A percentile compares a stretch with the other conserved stretches of the same genome.
phyloP scores from a whole-genome alignment of 2,329 filamentous ascomycete genomes.

The Plectosphaerella plurivora region DNA sequence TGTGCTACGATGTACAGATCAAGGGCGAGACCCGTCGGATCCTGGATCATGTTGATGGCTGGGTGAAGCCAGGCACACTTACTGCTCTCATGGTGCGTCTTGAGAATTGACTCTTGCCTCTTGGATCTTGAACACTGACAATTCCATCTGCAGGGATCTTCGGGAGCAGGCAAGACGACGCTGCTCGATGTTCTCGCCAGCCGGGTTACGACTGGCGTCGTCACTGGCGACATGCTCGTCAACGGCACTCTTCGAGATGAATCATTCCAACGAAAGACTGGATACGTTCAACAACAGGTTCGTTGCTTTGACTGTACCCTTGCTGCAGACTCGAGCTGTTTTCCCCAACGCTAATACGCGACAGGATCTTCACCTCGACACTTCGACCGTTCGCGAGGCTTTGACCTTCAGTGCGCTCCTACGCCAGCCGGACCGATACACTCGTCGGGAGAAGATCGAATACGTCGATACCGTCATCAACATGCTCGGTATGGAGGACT shows the following conservation, averaged over 20 bases:
- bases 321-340: no score
- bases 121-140: not conserved
- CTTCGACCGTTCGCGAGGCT: conserved; percentile 63
- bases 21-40: conserved; percentile 61
- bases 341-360: no score
- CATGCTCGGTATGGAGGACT: conserved; percentile 46
- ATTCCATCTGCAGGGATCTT: conserved; percentile 43
- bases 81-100: conserved; percentile 65
- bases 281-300: conserved; percentile 64
- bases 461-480: conserved; percentile 22
- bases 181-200: conserved; percentile 70
- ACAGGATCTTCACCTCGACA: conserved; percentile 59
- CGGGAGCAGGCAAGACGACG: conserved; percentile 72
- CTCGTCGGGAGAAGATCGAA: conserved; percentile 21
- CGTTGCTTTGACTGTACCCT: no score
- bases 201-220: conserved; percentile 68
- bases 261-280: conserved; percentile 66
- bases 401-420: conserved; percentile 63
- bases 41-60: conserved; percentile 68
- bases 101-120: not conserved
- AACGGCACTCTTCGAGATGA: conserved; percentile 60
- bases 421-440: conserved; percentile 56
- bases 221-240: conserved; percentile 67
- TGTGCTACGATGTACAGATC: conserved; percentile 59
- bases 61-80: conserved; percentile 71